phyloP scores from a whole-genome alignment of 306 rosid genomes.

The Cicer bijugum region DNA sequence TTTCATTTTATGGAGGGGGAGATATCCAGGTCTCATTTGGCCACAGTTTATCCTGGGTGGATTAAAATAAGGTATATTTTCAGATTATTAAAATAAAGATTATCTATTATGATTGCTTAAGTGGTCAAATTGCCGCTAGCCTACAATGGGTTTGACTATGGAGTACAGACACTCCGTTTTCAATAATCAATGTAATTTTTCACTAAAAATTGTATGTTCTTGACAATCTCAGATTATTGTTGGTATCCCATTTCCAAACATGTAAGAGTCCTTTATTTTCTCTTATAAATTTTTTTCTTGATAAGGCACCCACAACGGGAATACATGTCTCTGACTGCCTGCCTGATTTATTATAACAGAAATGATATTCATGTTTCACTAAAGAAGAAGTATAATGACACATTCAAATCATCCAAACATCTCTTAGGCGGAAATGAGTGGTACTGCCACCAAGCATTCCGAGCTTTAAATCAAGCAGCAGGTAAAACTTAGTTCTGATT shows the following conservation, averaged over 20 bases:
- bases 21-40: slow-evolving; percentile 30
- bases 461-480: slow-evolving; percentile 98
- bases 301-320: slow-evolving; percentile 8
- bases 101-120: slow-evolving; percentile 9
- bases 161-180: slow-evolving; percentile 7
- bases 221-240: slow-evolving; percentile 88
- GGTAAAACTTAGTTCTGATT: slow-evolving; percentile 53
- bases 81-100: slow-evolving; percentile 23
- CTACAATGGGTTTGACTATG: slow-evolving; percentile 32
- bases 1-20: neutral
- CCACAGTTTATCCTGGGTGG: slow-evolving; percentile 27
- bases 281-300: slow-evolving; percentile 29
- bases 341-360: slow-evolving; percentile 56
- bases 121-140: slow-evolving; percentile 16
- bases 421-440: slow-evolving; percentile 85
- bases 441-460: slow-evolving; percentile 97
- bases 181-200: slow-evolving; percentile 31
- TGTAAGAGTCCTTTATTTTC: slow-evolving; percentile 63
- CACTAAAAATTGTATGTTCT: slow-evolving; percentile 49
- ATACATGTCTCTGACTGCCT: slow-evolving; percentile 47
- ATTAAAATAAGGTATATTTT: slow-evolving; percentile 22
- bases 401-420: slow-evolving; percentile 70
- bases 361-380: slow-evolving; percentile 78
- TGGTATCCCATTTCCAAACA: slow-evolving; percentile 94
- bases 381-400: slow-evolving; percentile 86